Conservation (phyloP, 2,329 filamentous ascomycete genomes). For the Escovopsis weberi region DNA sequence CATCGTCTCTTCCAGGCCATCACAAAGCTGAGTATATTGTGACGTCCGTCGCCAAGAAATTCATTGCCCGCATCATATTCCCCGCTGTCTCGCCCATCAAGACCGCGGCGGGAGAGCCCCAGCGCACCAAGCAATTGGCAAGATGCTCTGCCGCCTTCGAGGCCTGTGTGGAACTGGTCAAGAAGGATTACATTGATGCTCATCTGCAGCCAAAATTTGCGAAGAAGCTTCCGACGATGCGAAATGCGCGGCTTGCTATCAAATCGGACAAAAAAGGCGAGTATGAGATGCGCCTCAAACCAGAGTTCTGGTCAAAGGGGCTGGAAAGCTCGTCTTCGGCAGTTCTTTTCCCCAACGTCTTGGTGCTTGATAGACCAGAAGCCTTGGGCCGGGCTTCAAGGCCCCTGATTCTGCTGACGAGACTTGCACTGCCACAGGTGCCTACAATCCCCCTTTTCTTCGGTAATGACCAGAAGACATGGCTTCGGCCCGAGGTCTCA, state of each 20-base stretch:
- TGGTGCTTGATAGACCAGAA: conserved; percentile 43
- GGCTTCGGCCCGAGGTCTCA: conserved; percentile 36
- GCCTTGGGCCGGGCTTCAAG: conserved; percentile 44
- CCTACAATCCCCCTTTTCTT: conserved; percentile 61
- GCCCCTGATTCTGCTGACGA: conserved; percentile 57
- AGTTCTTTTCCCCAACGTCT: conserved; percentile 43
- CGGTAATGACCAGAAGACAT: conserved; percentile 44
- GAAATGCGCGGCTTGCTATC: conserved; percentile 78
- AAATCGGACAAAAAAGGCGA: conserved; percentile 57
- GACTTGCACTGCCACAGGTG: conserved; percentile 46
- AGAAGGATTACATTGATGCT: conserved; percentile 53
- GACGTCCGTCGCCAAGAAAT: conserved; percentile 39
- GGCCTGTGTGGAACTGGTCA: conserved; percentile 56
- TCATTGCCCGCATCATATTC: conserved; percentile 63
- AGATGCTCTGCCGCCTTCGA: conserved; percentile 85
- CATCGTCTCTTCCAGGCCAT: conserved; percentile 41
- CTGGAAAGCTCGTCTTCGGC: conserved; percentile 27
- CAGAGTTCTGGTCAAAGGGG: conserved; percentile 49
- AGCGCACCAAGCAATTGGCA: conserved; percentile 58
- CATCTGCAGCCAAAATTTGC: conserved; percentile 59
- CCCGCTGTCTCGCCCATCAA: conserved; percentile 61
- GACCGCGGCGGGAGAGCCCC: conserved; percentile 46
- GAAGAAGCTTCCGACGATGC: conserved; percentile 61
- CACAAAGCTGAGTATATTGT: conserved; percentile 46
- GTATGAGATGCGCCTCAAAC: conserved; percentile 71